These are phyloP conservation scores for Sporothrix brunneoviolacea DNA, from an alignment of 2,329 filamentous ascomycete species.

Conservation along the genomic window DNA sequence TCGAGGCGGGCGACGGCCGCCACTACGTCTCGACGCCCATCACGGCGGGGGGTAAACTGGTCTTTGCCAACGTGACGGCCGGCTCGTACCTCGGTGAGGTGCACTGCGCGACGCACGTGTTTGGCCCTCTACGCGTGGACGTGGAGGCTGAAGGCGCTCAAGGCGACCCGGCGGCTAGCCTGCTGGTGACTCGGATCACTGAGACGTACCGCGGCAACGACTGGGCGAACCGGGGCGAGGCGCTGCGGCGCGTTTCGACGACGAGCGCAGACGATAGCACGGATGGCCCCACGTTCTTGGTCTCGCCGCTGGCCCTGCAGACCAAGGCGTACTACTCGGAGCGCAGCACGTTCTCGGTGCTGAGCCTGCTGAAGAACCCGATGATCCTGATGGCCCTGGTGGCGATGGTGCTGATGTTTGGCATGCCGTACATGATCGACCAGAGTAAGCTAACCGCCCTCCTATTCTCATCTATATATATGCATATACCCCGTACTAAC, in stretches of 20 bases:
- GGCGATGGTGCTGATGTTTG: slow-evolving; percentile 75
- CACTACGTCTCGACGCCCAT: slow-evolving; percentile 53
- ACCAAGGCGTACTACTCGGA: slow-evolving; percentile 71
- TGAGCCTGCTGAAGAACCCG: slow-evolving; percentile 82
- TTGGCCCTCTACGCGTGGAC: slow-evolving; percentile 76
- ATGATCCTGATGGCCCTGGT: slow-evolving; percentile 93
- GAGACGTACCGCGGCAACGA: slow-evolving; percentile 85
- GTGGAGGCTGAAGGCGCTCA: slow-evolving; percentile 31
- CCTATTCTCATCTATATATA: neutral
- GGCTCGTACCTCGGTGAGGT: slow-evolving; percentile 80
- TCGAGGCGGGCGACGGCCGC: slow-evolving; percentile 55
- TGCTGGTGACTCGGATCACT: slow-evolving; percentile 55
- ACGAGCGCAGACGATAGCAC: no score
- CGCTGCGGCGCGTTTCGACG: slow-evolving; percentile 37
- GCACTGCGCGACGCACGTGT: slow-evolving; percentile 65
- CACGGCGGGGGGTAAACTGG: slow-evolving; percentile 62
- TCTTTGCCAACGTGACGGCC: slow-evolving; percentile 63
- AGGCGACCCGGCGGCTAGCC: slow-evolving; percentile 24
- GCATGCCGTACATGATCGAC: slow-evolving; percentile 91
- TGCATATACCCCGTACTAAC: neutral
- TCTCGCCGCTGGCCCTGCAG: slow-evolving; percentile 51
- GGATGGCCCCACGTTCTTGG: slow-evolving; percentile 36
- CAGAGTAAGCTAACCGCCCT: slow-evolving; percentile 62
- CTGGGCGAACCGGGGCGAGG: slow-evolving; percentile 79
- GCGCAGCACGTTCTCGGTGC: slow-evolving; percentile 67